Conservation (phyloP, 192 early-diverging fungal species). For the Coemansia sp. region DNA sequence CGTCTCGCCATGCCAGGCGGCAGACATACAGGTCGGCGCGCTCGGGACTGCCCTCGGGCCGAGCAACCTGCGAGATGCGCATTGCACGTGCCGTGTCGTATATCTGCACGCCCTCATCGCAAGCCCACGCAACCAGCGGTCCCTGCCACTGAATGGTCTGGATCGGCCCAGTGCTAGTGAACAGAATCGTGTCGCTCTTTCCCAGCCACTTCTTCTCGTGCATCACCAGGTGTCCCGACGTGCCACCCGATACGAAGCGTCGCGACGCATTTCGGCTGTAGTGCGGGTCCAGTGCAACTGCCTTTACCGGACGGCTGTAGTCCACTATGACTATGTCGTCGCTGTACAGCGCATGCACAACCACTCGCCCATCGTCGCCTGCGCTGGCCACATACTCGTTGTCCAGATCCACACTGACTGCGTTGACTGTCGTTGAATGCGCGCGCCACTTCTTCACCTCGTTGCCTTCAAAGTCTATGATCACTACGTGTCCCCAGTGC, state of each 20-base stretch:
- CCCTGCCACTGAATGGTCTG: conserved; percentile 83
- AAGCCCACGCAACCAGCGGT: conserved; percentile 91
- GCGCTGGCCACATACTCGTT: conserved; percentile 93
- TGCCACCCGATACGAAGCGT: conserved; percentile 88
- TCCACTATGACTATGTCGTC: conserved; percentile 69
- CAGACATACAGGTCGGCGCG: conserved; percentile 82
- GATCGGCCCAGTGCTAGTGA: conserved; percentile 88
- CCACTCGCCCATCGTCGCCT: conserved; percentile 89
- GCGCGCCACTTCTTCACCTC: conserved; percentile 79
- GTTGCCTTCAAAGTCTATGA: conserved; percentile 92
- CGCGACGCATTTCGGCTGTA: conserved; percentile 73
- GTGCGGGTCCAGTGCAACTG: conserved; percentile 86
- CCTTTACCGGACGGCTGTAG: conserved; percentile 85
- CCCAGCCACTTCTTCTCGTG: conserved; percentile 85
- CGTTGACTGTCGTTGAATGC: conserved; percentile 86
- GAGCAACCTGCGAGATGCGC: conserved; percentile 82
- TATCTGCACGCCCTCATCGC: conserved; percentile 84
- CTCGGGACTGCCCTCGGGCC: conserved; percentile 70
- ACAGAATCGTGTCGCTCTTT: conserved; percentile 73
- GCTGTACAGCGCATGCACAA: conserved; percentile 80
- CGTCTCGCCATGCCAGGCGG: conserved; percentile 83
- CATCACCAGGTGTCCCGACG: conserved; percentile 82
- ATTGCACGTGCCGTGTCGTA: conserved; percentile 72
- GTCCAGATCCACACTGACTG: conserved; percentile 78
- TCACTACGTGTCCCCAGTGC: conserved; percentile 84